These are phyloP conservation scores for Lasiodiplodia gonubiensis DNA, from an alignment of 2,329 filamentous ascomycete species.

Conservation along the genomic window DNA sequence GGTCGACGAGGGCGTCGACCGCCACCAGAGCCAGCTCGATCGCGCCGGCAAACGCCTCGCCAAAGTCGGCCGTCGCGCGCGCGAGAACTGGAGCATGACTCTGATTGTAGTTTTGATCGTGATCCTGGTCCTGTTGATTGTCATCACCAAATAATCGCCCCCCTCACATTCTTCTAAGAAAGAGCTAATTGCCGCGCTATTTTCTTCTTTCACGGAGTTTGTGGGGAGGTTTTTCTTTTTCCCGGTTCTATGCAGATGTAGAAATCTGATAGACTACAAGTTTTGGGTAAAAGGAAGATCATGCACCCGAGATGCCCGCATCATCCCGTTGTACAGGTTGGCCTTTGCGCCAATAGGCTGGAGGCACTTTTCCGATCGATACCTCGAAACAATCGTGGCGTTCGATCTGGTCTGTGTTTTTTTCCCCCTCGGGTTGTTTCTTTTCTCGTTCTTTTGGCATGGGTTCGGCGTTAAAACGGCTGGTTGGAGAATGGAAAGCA, in stretches of 20 bases:
- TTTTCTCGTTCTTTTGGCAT: neutral
- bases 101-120: conserved; percentile 81
- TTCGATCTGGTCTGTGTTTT: neutral
- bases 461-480: conserved; percentile 2
- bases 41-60: conserved; percentile 75
- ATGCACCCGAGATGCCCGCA: neutral
- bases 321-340: neutral
- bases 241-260: neutral
- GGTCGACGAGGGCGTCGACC: conserved; percentile 79
- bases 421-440: neutral
- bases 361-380: neutral
- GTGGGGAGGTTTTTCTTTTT: neutral
- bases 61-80: conserved; percentile 73
- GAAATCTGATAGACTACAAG: neutral
- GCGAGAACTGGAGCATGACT: conserved; percentile 87
- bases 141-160: conserved; percentile 70
- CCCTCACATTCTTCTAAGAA: neutral
- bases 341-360: neutral
- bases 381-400: conserved; percentile 1
- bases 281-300: neutral
- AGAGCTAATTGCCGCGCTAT: neutral
- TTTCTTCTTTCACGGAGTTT: neutral
- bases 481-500: neutral
- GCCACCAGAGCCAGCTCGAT: conserved; percentile 77
- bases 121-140: conserved; percentile 80